phyloP scores from a whole-genome alignment of 83 land plant species.

The Picea abies region DNA sequence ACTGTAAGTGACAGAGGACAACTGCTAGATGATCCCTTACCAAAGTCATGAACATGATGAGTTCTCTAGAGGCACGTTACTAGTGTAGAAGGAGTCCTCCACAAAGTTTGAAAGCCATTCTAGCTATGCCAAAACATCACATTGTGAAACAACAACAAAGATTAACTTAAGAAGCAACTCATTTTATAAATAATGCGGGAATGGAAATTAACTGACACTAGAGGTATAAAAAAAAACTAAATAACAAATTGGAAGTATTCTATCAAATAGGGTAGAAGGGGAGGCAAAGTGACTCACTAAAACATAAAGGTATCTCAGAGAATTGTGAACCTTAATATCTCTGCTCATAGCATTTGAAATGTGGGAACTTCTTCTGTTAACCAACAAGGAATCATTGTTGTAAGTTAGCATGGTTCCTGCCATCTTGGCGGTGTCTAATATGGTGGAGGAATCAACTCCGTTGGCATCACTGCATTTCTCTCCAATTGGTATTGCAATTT shows the following conservation, averaged over 20 bases:
- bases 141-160: background rate
- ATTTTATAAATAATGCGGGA: background rate
- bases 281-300: background rate
- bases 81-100: conserved; percentile 20
- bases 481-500: conserved; percentile 22
- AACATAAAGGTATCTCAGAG: background rate
- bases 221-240: background rate
- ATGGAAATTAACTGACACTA: too few species aligned
- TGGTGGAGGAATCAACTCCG: background rate
- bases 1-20: too few species aligned
- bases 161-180: background rate
- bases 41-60: background rate
- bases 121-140: conserved; percentile 10
- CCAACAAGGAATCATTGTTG: background rate
- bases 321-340: background rate
- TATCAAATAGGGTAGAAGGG: background rate
- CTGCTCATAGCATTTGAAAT: background rate
- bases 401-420: background rate
- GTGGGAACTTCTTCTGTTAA: background rate
- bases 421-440: background rate
- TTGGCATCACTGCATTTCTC: conserved; percentile 3
- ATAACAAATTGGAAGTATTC: background rate
- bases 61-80: background rate
- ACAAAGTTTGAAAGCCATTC: conserved; percentile 41
- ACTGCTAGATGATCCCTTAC: background rate